Percentiles rank a stretch among this genome's conserved stretches.
phyloP scores from a whole-genome alignment of 225 moss, liverwort and hornwort species.

The Climacium dendroides region DNA sequence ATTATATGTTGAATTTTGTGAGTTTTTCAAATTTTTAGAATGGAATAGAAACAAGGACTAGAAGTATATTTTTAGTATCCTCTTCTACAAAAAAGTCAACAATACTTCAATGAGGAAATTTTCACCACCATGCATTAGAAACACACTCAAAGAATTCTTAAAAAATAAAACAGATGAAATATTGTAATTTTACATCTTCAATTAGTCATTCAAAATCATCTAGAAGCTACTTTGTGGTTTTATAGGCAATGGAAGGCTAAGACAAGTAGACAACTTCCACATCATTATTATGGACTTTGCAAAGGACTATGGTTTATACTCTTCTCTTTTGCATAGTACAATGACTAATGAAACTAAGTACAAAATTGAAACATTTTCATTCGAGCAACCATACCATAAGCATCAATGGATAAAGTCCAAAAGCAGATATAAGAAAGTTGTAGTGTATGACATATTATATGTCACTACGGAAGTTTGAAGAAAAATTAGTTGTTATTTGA shows the following conservation, averaged over 20 bases:
- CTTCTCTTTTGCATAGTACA: neutral
- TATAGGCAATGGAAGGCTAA: neutral
- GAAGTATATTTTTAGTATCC: neutral
- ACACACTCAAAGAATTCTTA: neutral
- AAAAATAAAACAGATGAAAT: neutral
- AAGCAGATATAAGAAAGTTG: too few species aligned
- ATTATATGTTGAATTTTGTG: neutral
- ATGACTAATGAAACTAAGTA: too few species aligned
- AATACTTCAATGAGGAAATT: too few species aligned
- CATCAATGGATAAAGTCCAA: too few species aligned
- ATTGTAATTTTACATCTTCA: neutral
- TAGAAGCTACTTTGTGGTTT: neutral
- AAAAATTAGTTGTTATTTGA: too few species aligned
- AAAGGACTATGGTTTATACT: neutral
- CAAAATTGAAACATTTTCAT: too few species aligned
- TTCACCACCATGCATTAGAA: neutral
- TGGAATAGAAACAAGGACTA: rapidly evolving
- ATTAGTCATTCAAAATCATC: neutral
- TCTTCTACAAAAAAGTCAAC: neutral
- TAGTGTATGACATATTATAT: too few species aligned
- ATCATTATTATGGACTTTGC: neutral
- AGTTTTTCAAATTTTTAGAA: neutral
- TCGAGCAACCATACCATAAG: too few species aligned
- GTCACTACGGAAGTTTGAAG: too few species aligned
- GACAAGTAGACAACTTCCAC: neutral